A percentile compares a stretch with the other conserved stretches of the same genome.
phyloP scores from a whole-genome alignment of 495 filamentous ascomycete species.

The Umbilicaria muhlenbergii region DNA sequence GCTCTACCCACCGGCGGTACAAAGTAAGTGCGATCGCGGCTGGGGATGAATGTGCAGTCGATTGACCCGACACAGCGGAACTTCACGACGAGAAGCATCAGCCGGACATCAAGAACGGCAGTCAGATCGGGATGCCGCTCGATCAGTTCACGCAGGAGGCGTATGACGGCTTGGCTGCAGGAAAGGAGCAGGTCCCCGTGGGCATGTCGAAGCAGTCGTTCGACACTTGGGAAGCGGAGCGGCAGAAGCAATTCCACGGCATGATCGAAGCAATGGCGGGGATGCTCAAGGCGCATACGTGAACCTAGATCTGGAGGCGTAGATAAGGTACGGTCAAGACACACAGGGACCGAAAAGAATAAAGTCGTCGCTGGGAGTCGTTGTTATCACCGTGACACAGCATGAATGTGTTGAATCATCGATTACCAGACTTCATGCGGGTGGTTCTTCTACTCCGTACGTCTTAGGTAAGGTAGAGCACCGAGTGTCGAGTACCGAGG shows the following conservation, averaged over 20 bases:
- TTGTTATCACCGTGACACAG: no score
- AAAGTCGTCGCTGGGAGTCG: no score
- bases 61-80: conserved; percentile 13
- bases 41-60: background rate
- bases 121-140: conserved; percentile 42
- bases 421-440: no score
- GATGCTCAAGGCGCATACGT: conserved; percentile 6
- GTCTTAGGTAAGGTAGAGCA: no score
- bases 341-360: no score
- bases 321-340: no score
- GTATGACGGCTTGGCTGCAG: conserved; percentile 31
- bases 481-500: no score
- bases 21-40: conserved; percentile 21
- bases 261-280: conserved; percentile 18
- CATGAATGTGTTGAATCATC: no score
- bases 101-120: conserved; percentile 16
- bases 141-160: conserved; percentile 40
- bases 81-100: conserved; percentile 26
- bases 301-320: no score
- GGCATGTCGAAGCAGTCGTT: conserved; percentile 9
- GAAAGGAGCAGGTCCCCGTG: conserved; percentile 29
- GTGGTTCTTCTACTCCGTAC: no score
- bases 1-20: conserved; percentile 52
- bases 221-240: conserved; percentile 10
- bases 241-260: conserved; percentile 18